Percentiles rank a stretch among this genome's conserved stretches.
These are phyloP conservation scores for Claviceps africana DNA, from an alignment of 2,329 filamentous ascomycete species.

Conservation along the genomic window DNA sequence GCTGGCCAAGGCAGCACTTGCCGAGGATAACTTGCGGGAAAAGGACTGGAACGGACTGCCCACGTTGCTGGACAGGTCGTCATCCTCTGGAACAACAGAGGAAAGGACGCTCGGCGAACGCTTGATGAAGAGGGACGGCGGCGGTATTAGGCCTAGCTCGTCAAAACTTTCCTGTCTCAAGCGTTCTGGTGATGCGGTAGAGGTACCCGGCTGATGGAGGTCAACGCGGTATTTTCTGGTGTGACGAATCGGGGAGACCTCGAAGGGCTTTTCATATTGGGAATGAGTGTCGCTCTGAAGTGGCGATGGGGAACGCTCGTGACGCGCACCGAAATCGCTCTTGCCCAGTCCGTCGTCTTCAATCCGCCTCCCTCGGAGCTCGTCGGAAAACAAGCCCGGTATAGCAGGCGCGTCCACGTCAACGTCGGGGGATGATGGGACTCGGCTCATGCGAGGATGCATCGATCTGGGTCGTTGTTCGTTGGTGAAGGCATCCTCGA, in stretches of 20 bases:
- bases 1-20: slow-evolving; percentile 39
- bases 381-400: slow-evolving; percentile 26
- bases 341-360: slow-evolving; percentile 26
- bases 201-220: slow-evolving; percentile 20
- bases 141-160: slow-evolving; percentile 36
- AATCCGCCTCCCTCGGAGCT: slow-evolving; percentile 26
- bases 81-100: slow-evolving; percentile 55
- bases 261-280: slow-evolving; percentile 13
- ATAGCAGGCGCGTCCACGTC: slow-evolving; percentile 32
- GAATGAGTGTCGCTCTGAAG: slow-evolving; percentile 28
- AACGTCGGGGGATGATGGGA: slow-evolving; percentile 32
- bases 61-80: slow-evolving; percentile 47
- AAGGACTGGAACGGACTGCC: slow-evolving; percentile 45
- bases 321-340: slow-evolving; percentile 32
- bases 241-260: slow-evolving; percentile 18
- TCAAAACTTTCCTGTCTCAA: slow-evolving; percentile 33
- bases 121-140: slow-evolving; percentile 33
- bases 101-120: slow-evolving; percentile 47
- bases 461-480: slow-evolving; percentile 55
- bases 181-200: slow-evolving; percentile 30
- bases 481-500: slow-evolving; percentile 40
- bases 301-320: slow-evolving; percentile 44
- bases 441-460: slow-evolving; percentile 59
- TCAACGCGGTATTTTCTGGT: slow-evolving; percentile 21
- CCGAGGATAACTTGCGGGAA: slow-evolving; percentile 63